Percentiles rank a stretch among this genome's conserved stretches.
Evolutionary conservation across 768 basidiomycete species (phyloP).

Genomic region (Phanerodontia chrysosporium): DNA sequence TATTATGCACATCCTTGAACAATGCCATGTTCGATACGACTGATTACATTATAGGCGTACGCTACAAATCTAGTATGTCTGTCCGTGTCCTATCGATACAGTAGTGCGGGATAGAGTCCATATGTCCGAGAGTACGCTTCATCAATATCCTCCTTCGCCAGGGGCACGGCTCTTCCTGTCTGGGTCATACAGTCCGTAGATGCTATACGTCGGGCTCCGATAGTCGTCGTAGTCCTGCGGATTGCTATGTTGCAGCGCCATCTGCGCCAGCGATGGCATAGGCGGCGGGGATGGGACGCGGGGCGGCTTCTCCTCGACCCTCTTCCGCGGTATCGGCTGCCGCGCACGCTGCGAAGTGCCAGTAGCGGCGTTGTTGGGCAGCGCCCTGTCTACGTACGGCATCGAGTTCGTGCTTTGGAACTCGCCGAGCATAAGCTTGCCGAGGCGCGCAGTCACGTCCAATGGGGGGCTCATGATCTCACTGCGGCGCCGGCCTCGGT

Average conservation of each 20-base stretch:
- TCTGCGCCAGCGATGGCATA: slow-evolving; percentile 70
- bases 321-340: slow-evolving; percentile 32
- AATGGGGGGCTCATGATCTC: slow-evolving; percentile 28
- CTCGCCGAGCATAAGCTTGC: slow-evolving; percentile 60
- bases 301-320: slow-evolving; percentile 59
- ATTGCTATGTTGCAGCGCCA: slow-evolving; percentile 65
- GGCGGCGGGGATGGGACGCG: slow-evolving; percentile 78
- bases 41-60: background rate
- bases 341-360: slow-evolving; percentile 16
- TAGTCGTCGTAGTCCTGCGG: slow-evolving; percentile 63
- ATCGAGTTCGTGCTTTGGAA: slow-evolving; percentile 32
- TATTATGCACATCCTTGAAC: too few species aligned
- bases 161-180: slow-evolving; percentile 48
- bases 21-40: background rate
- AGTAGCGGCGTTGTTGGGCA: slow-evolving; percentile 14
- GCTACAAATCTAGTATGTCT: background rate
- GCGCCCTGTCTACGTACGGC: slow-evolving; percentile 24
- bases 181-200: slow-evolving; percentile 69
- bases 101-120: background rate
- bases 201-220: slow-evolving; percentile 78
- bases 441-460: slow-evolving; percentile 47
- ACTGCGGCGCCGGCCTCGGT: slow-evolving; percentile 26
- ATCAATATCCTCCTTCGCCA: slow-evolving; percentile 20
- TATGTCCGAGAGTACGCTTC: background rate
- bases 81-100: background rate